Conservation (phyloP, 2,329 filamentous ascomycete species). For the Fusarium sp. region DNA sequence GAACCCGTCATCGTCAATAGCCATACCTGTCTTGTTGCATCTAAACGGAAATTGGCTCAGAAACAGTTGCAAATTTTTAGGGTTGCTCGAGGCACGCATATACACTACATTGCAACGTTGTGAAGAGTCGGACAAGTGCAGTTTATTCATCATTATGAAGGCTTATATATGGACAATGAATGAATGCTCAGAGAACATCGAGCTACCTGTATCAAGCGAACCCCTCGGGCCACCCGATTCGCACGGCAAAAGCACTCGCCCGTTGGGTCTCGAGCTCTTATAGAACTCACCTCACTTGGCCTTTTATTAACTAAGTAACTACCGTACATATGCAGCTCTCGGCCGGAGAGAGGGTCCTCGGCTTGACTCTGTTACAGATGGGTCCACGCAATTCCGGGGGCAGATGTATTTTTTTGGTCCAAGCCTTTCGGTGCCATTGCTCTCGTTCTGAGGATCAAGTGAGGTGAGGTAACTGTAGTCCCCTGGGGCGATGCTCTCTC, state of each 20-base stretch:
- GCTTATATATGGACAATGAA: neutral
- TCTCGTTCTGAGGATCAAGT: neutral
- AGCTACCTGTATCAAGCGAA: neutral
- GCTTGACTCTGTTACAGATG: slow-evolving; percentile 23
- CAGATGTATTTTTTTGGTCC: slow-evolving; percentile 1
- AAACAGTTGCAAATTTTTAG: neutral
- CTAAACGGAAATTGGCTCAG: neutral
- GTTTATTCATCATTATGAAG: neutral
- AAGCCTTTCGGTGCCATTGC: neutral
- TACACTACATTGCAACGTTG: slow-evolving; percentile 5
- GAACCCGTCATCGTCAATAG: slow-evolving; percentile 4
- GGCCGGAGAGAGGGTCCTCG: slow-evolving; percentile 30
- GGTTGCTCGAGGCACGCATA: neutral
- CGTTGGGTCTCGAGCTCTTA: slow-evolving; percentile 1
- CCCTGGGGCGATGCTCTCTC: neutral
- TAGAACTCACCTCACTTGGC: slow-evolving; percentile 9
- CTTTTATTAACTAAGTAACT: slow-evolving; percentile 12
- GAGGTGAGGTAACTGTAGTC: neutral
- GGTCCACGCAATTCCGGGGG: slow-evolving; percentile 14
- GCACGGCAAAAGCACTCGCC: slow-evolving; percentile 23
- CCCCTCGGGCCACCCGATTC: slow-evolving; percentile 11
- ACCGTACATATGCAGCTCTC: slow-evolving; percentile 20
- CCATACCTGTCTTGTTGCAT: neutral
- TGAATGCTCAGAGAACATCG: neutral
- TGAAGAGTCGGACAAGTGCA: neutral